phyloP scores from a whole-genome alignment of 2,329 filamentous ascomycete species.

The Bipolaris sorokiniana region DNA sequence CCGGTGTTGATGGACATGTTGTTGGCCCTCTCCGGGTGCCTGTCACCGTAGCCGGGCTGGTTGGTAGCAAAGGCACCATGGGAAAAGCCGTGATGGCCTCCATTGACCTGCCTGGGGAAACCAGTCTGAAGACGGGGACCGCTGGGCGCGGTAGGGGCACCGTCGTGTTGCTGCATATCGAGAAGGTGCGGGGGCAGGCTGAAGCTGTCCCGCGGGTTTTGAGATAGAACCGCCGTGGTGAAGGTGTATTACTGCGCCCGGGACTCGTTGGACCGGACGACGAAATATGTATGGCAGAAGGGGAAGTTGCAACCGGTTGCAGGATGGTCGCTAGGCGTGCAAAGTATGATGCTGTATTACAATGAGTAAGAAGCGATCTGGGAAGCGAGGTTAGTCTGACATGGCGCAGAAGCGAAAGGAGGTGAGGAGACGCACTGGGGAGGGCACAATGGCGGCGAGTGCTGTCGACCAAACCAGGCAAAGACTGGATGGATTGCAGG shows the following conservation, averaged over 20 bases:
- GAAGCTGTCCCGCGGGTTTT: constrained; percentile 79
- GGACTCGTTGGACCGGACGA: constrained; percentile 51
- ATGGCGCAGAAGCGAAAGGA: neutral
- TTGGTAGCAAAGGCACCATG: constrained; percentile 92
- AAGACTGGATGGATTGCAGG: constrained; percentile 27
- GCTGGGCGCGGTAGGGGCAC: constrained; percentile 64
- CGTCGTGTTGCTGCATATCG: constrained; percentile 88
- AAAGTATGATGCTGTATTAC: constrained; percentile 42
- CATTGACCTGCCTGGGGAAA: constrained; percentile 71
- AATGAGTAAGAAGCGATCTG: constrained; percentile 37
- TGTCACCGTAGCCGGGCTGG: constrained; percentile 79
- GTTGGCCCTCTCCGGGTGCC: constrained; percentile 82
- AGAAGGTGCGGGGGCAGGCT: constrained; percentile 83
- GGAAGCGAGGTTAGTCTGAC: constrained; percentile 13
- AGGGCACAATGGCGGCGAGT: constrained; percentile 38
- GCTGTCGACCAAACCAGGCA: constrained; percentile 36
- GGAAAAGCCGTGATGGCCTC: constrained; percentile 84
- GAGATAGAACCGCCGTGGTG: constrained; percentile 84
- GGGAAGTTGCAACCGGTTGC: constrained; percentile 39
- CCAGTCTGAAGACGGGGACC: constrained; percentile 65
- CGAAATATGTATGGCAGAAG: constrained; percentile 47
- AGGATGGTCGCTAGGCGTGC: constrained; percentile 28
- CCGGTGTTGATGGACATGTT: constrained; percentile 93
- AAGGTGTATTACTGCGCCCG: constrained; percentile 65
- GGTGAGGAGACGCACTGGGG: constrained; percentile 31